Conservation (phyloP, 768 basidiomycete species). For the Scleroderma citrinum region DNA sequence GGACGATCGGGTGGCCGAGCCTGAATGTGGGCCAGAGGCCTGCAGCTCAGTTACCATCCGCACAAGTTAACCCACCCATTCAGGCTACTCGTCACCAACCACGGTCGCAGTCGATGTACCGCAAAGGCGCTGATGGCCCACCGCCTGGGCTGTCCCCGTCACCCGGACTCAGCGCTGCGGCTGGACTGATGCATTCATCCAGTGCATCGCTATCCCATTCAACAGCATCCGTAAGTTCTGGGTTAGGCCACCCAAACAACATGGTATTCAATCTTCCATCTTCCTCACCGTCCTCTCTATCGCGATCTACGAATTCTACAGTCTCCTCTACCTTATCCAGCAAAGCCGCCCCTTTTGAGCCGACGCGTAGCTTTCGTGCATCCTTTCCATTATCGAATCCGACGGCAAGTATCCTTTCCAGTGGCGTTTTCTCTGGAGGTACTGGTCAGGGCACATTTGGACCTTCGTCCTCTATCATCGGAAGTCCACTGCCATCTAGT, state of each 20-base stretch:
- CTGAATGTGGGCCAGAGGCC: slow-evolving; percentile 6
- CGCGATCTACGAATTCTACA: slow-evolving; percentile 24
- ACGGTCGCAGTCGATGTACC: slow-evolving; percentile 20
- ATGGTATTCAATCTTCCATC: slow-evolving; percentile 1
- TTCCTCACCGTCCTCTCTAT: slow-evolving; percentile 16
- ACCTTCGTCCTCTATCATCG: slow-evolving; percentile 6
- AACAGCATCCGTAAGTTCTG: slow-evolving; percentile 2
- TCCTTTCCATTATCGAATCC: slow-evolving; percentile 18
- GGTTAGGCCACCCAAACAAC: slow-evolving; percentile 1
- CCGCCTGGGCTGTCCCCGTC: slow-evolving; percentile 11
- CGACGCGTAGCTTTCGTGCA: slow-evolving; percentile 25
- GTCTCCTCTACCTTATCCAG: slow-evolving; percentile 43
- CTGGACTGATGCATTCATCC: slow-evolving; percentile 8
- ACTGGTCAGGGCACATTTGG: slow-evolving; percentile 11
- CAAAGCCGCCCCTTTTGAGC: slow-evolving; percentile 52
- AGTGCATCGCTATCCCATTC: slow-evolving; percentile 14
- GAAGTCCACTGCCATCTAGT: slow-evolving; percentile 6
- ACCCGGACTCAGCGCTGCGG: slow-evolving; percentile 11
- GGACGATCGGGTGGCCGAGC: slow-evolving; percentile 21
- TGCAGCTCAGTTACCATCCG: slow-evolving; percentile 8
- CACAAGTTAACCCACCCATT: slow-evolving; percentile 20
- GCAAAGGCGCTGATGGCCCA: slow-evolving; percentile 11
- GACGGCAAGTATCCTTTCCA: slow-evolving; percentile 10
- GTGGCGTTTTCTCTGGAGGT: slow-evolving; percentile 8
- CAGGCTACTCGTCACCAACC: slow-evolving; percentile 23